These are phyloP conservation scores for Ophiostoma populinum DNA, from an alignment of 2,329 filamentous ascomycete genomes.

Conservation along the genomic window DNA sequence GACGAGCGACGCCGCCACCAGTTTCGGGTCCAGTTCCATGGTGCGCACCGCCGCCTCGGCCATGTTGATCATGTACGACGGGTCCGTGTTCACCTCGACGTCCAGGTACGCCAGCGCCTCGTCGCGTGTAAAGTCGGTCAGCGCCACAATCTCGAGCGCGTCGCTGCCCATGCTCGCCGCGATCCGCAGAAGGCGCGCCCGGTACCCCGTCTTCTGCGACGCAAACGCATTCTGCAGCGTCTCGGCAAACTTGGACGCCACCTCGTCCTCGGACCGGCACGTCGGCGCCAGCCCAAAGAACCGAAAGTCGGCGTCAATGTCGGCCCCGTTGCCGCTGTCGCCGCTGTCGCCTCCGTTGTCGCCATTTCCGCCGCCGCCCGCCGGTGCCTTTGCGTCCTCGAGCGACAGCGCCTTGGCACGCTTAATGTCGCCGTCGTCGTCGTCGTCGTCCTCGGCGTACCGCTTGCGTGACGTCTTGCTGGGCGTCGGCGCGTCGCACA, in stretches of 20 bases:
- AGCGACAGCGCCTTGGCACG: conserved; percentile 12
- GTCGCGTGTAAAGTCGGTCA: conserved; percentile 15
- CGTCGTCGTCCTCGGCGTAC: conserved; percentile 9
- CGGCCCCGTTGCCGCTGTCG: background rate
- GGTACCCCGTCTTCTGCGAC: conserved; percentile 13
- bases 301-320: conserved; percentile 11
- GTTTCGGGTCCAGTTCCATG: background rate
- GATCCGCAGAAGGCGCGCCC: conserved; percentile 16
- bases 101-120: conserved; percentile 24
- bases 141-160: conserved; percentile 8
- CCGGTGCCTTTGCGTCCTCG: conserved; percentile 3
- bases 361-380: background rate
- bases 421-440: conserved; percentile 6
- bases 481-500: background rate
- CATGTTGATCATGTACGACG: conserved; percentile 17
- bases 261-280: conserved; percentile 9
- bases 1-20: too few species aligned
- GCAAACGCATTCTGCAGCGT: conserved; percentile 12
- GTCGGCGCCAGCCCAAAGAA: conserved; percentile 12
- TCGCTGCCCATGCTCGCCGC: conserved; percentile 13
- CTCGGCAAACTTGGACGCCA: conserved; percentile 14
- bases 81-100: conserved; percentile 18
- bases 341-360: too few species aligned
- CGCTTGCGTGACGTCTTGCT: background rate
- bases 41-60: conserved; percentile 3